These are phyloP conservation scores for Salix dunnii DNA, from an alignment of 345 rosid species.

Conservation along the genomic window DNA sequence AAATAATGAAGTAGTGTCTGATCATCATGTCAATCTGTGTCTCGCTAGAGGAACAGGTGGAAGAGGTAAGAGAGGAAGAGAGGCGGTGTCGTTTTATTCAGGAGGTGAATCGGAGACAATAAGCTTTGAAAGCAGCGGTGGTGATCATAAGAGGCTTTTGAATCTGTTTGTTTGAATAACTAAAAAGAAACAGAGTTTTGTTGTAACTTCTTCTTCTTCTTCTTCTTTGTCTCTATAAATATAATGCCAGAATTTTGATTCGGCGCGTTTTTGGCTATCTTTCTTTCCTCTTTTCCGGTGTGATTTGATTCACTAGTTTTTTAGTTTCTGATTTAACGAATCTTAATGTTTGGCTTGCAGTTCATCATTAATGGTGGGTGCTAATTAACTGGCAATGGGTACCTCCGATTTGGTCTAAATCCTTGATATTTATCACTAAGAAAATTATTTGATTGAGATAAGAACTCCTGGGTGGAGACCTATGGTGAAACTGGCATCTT, in stretches of 20 bases:
- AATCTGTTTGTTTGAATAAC: conserved; percentile 54
- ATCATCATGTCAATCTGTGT: conserved; percentile 22
- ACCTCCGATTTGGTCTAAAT: too few relatives aligned
- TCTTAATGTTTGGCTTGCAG: not conserved
- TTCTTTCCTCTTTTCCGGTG: not conserved
- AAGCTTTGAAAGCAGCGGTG: conserved; percentile 27
- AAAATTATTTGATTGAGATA: not conserved
- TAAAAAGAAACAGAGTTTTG: not conserved
- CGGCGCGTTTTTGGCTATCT: conserved; percentile 15
- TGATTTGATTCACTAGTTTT: too few relatives aligned
- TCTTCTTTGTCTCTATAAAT: not conserved
- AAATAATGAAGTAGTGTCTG: conserved; percentile 24
- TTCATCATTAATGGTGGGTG: not conserved
- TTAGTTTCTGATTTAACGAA: too few relatives aligned
- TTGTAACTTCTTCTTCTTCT: not conserved
- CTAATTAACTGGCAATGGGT: not conserved
- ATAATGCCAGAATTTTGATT: conserved; percentile 20
- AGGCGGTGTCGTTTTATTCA: conserved; percentile 27
- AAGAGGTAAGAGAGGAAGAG: conserved; percentile 24
- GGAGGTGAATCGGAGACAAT: conserved; percentile 42
- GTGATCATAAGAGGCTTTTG: conserved; percentile 45
- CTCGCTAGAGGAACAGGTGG: conserved; percentile 29
- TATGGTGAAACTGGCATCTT: not conserved
- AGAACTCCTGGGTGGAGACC: not conserved
- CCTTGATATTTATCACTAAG: not conserved